Conservation (phyloP, 805 yeast species). For the Cyberlindnera xishuangbannaensis region DNA sequence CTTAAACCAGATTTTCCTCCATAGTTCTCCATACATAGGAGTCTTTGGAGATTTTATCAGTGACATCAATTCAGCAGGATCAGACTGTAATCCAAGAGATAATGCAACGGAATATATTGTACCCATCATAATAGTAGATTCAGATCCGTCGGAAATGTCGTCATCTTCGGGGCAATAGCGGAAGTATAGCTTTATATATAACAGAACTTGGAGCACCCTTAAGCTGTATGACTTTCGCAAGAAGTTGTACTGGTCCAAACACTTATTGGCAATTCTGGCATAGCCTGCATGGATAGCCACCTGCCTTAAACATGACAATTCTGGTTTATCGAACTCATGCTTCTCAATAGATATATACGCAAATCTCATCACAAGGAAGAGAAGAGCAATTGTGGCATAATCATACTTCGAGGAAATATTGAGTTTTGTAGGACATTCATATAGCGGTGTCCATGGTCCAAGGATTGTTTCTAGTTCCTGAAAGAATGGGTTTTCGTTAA, state of each 20-base stretch:
- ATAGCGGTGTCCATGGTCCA: slow-evolving; percentile 4
- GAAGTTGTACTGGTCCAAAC: slow-evolving; percentile 47
- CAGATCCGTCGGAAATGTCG: slow-evolving; percentile 46
- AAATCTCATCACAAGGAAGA: slow-evolving; percentile 20
- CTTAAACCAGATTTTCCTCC: slow-evolving; percentile 24
- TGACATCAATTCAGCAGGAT: slow-evolving; percentile 33
- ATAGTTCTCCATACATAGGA: slow-evolving; percentile 14
- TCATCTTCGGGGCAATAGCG: slow-evolving; percentile 51
- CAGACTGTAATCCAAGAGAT: slow-evolving; percentile 51
- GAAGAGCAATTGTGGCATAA: slow-evolving; percentile 19
- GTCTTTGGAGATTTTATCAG: slow-evolving; percentile 9
- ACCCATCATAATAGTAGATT: slow-evolving; percentile 41
- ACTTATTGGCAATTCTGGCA: slow-evolving; percentile 22
- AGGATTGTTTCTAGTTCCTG: slow-evolving; percentile 15
- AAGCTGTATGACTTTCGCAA: slow-evolving; percentile 38
- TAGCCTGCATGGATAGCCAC: slow-evolving; percentile 9
- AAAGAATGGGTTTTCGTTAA: slow-evolving; percentile 20
- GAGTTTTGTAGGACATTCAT: slow-evolving; percentile 4
- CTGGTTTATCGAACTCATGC: slow-evolving; percentile 13
- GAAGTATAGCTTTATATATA: slow-evolving; percentile 44
- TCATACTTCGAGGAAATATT: slow-evolving; percentile 17
- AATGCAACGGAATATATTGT: slow-evolving; percentile 48
- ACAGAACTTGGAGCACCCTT: slow-evolving; percentile 46
- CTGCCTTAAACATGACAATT: slow-evolving; percentile 6
- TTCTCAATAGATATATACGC: slow-evolving; percentile 16